Evolutionary conservation across 2,329 filamentous ascomycete species (phyloP).

Genomic region (Chrysoporthe puriensis): DNA sequence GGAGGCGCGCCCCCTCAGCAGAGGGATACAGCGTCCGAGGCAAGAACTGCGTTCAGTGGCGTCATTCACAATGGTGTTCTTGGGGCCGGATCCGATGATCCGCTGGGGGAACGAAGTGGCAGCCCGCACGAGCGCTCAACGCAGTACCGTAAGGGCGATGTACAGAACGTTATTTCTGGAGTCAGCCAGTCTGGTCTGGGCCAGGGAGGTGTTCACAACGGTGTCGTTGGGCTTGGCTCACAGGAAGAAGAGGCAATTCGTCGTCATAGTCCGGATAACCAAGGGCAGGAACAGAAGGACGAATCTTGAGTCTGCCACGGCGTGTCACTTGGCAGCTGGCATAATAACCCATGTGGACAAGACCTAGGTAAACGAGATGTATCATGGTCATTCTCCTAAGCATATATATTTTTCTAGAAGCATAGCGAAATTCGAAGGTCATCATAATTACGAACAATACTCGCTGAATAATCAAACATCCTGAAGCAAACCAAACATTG

Average conservation of each 20-base stretch:
- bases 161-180: background rate
- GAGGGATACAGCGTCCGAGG: background rate
- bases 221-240: conserved; percentile 10
- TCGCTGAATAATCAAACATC: no score
- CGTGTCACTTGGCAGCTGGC: background rate
- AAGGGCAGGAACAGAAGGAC: background rate
- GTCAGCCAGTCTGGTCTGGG: conserved; percentile 14
- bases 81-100: conserved; percentile 5
- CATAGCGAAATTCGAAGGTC: background rate
- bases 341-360: background rate
- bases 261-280: background rate
- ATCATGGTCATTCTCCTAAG: background rate
- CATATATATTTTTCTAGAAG: background rate
- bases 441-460: background rate
- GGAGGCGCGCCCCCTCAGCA: background rate
- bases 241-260: background rate
- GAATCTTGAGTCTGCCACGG: background rate
- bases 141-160: conserved; percentile 8
- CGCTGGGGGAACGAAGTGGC: background rate
- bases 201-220: conserved; percentile 13
- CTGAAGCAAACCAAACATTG: no score
- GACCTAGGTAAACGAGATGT: background rate
- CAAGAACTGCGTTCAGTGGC: background rate
- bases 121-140: conserved; percentile 11
- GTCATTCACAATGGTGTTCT: conserved; percentile 10